Evolutionary conservation across 768 basidiomycete species (phyloP).

Genomic region (Termitomyces sp.): DNA sequence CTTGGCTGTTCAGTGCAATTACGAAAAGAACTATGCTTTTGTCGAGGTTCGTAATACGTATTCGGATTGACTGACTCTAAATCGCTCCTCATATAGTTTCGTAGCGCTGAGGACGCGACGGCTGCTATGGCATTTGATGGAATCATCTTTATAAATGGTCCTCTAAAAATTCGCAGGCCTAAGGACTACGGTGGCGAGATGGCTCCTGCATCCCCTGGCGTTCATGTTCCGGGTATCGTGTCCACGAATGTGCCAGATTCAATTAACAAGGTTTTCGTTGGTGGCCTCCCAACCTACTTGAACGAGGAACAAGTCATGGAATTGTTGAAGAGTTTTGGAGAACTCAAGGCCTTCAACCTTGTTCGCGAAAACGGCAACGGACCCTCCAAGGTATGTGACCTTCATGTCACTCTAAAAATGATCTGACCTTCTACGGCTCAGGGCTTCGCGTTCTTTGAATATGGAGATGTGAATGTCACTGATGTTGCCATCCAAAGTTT

Average conservation of each 20-base stretch:
- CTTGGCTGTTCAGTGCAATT: constrained; percentile 91
- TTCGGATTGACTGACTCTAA: constrained; percentile 2
- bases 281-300: constrained; percentile 91
- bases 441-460: constrained; percentile 99
- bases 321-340: constrained; percentile 94
- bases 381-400: constrained; percentile 67
- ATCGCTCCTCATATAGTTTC: constrained; percentile 62
- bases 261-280: constrained; percentile 97
- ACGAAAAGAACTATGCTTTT: constrained; percentile 98
- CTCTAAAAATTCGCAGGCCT: constrained; percentile 96
- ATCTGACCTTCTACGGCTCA: constrained; percentile 26
- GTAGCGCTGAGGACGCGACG: constrained; percentile 94
- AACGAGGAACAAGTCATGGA: constrained; percentile 99
- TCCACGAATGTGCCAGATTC: constrained; percentile 96
- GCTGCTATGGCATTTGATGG: constrained; percentile 98
- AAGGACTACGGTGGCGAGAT: constrained; percentile 92
- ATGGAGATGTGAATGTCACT: constrained; percentile 83
- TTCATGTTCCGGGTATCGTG: constrained; percentile 93
- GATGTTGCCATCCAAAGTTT: constrained; percentile 95
- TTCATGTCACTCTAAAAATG: neutral
- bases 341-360: constrained; percentile 95
- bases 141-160: constrained; percentile 90
- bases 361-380: constrained; percentile 92
- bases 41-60: constrained; percentile 68
- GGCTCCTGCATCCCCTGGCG: constrained; percentile 45